phyloP scores from a whole-genome alignment of 192 early-diverging fungal genomes.

The Umbelopsis isabellina region DNA sequence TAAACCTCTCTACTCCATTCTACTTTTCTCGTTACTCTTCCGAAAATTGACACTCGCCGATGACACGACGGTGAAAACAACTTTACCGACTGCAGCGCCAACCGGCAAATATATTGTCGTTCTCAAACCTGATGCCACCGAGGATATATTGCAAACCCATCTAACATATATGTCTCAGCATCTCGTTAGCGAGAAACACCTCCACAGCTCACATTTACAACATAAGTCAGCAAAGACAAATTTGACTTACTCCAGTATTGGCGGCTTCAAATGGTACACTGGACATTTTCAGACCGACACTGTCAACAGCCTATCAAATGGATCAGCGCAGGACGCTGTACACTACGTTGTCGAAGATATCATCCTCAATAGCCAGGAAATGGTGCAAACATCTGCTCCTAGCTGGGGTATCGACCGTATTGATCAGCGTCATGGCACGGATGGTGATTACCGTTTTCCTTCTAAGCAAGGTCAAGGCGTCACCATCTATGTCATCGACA shows the following conservation, averaged over 20 bases:
- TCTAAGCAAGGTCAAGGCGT: constrained; percentile 62
- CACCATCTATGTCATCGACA: constrained; percentile 94
- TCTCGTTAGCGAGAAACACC: not conserved
- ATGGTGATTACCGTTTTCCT: constrained; percentile 33
- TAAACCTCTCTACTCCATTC: not conserved
- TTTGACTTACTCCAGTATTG: constrained; percentile 27
- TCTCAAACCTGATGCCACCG: constrained; percentile 27
- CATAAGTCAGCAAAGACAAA: not conserved
- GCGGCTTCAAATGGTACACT: constrained; percentile 40
- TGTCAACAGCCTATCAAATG: constrained; percentile 18
- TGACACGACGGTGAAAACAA: not conserved
- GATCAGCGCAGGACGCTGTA: constrained; percentile 11
- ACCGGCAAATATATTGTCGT: constrained; percentile 35
- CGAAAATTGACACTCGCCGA: not conserved
- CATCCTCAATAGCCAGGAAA: constrained; percentile 31
- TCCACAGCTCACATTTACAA: not conserved
- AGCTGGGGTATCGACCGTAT: constrained; percentile 44
- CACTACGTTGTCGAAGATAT: constrained; percentile 41
- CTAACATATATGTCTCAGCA: constrained; percentile 25
- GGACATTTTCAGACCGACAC: constrained; percentile 27
- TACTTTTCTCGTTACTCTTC: not conserved
- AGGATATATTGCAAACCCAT: constrained; percentile 22
- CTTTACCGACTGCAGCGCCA: not conserved
- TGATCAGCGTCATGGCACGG: constrained; percentile 36
- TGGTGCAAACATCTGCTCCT: constrained; percentile 32